Conservation (phyloP, 2,329 filamentous ascomycete species). For the Aspergillus caelatus region DNA sequence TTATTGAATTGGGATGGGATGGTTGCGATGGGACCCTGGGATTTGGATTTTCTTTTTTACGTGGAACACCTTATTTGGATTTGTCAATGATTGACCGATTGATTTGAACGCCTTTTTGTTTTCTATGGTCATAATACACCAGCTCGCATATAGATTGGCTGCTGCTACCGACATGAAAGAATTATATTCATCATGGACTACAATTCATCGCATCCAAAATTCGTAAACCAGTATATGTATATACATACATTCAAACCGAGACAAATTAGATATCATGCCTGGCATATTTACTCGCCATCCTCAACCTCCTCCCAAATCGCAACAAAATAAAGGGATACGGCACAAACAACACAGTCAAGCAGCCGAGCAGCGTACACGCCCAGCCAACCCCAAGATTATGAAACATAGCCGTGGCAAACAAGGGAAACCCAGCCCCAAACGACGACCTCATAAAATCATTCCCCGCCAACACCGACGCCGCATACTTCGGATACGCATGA, state of each 20-base stretch:
- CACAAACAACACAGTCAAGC: conserved; percentile 33
- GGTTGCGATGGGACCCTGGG: neutral
- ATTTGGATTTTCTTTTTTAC: conserved; percentile 1
- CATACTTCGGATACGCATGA: conserved; percentile 69
- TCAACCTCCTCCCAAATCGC: conserved; percentile 16
- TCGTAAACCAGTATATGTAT: neutral
- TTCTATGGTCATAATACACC: neutral
- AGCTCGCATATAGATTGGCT: conserved; percentile 8
- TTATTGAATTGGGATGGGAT: conserved; percentile 3
- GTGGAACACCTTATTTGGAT: conserved; percentile 1
- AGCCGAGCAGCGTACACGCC: conserved; percentile 33
- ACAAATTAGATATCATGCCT: conserved; percentile 22
- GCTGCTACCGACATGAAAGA: neutral
- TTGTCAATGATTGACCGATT: neutral
- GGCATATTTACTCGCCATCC: conserved; percentile 25
- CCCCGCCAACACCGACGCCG: conserved; percentile 71
- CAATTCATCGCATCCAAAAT: neutral
- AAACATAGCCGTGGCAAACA: conserved; percentile 39
- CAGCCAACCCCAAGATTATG: conserved; percentile 34
- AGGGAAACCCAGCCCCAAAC: conserved; percentile 31
- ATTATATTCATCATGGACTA: neutral
- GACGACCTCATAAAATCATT: conserved; percentile 73
- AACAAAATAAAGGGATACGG: conserved; percentile 44
- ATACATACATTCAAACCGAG: neutral
- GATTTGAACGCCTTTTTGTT: neutral